These are phyloP conservation scores for Ogataea allantospora DNA, from an alignment of 805 yeast species.

Conservation along the genomic window DNA sequence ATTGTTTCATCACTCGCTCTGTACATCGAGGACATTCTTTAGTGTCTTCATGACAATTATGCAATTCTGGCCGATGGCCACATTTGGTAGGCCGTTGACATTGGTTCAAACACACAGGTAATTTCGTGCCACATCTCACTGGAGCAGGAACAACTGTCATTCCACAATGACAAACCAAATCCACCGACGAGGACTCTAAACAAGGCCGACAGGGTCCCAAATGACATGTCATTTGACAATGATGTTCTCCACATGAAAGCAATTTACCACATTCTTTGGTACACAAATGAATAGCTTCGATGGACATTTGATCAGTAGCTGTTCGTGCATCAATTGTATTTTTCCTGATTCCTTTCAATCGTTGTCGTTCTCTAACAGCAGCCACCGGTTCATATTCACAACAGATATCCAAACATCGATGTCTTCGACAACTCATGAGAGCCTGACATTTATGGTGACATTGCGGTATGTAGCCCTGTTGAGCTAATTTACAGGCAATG, in stretches of 20 bases:
- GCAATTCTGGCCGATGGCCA: constrained; percentile 71
- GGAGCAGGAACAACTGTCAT: constrained; percentile 77
- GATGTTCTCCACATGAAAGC: constrained; percentile 63
- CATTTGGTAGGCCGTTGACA: constrained; percentile 59
- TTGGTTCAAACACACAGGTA: constrained; percentile 64
- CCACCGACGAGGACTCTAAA: constrained; percentile 75
- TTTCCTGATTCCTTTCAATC: constrained; percentile 47
- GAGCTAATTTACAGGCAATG: constrained; percentile 63
- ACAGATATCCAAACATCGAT: constrained; percentile 66
- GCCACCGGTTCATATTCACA: constrained; percentile 70
- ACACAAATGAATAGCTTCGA: constrained; percentile 77
- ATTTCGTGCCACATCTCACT: constrained; percentile 73
- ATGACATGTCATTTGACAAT: constrained; percentile 72
- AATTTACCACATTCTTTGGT: constrained; percentile 59
- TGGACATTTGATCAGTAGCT: constrained; percentile 51
- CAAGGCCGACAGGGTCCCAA: constrained; percentile 80
- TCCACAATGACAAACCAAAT: constrained; percentile 79
- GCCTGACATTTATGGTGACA: constrained; percentile 76
- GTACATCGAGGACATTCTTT: constrained; percentile 78
- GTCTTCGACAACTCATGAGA: constrained; percentile 75
- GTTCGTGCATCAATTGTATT: constrained; percentile 36
- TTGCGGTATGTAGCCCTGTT: constrained; percentile 49
- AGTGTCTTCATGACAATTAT: constrained; percentile 70
- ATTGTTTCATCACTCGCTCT: constrained; percentile 28
- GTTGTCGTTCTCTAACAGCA: constrained; percentile 49